phyloP scores from a whole-genome alignment of 164 flowering plant genomes.

The Tetrastigma voinierianum region DNA sequence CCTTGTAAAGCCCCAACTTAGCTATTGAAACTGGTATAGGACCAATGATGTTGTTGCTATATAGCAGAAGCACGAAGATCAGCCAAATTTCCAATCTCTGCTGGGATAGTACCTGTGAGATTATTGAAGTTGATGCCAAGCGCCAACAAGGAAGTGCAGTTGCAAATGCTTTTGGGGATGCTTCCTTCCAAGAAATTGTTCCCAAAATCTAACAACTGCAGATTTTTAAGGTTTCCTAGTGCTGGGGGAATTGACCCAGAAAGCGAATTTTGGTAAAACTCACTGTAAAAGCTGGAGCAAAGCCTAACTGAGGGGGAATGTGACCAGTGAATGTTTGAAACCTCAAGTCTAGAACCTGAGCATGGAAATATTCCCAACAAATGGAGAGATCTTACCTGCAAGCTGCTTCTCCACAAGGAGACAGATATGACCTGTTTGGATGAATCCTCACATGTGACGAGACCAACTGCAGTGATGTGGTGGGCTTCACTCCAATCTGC shows the following conservation, averaged over 20 bases:
- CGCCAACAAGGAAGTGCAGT: too few relatives aligned
- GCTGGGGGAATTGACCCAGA: slow-evolving; percentile 59
- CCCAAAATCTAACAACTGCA: slow-evolving; percentile 43
- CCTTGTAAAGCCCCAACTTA: slow-evolving; percentile 35
- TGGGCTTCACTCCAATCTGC: too few relatives aligned
- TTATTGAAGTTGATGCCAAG: too few relatives aligned
- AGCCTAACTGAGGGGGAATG: slow-evolving; percentile 46
- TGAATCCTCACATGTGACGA: too few relatives aligned
- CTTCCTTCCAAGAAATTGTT: slow-evolving; percentile 45
- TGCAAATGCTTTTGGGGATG: slow-evolving; percentile 58
- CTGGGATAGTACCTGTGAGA: slow-evolving; percentile 57
- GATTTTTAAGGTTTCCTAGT: slow-evolving; percentile 45
- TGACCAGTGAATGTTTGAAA: slow-evolving; percentile 45
- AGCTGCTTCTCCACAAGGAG: too few relatives aligned
- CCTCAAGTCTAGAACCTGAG: slow-evolving; percentile 73
- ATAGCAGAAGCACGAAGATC: slow-evolving; percentile 51
- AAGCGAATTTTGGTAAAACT: slow-evolving; percentile 37
- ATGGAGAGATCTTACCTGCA: too few relatives aligned
- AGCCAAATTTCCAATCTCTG: slow-evolving; percentile 45
- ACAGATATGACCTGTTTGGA: too few relatives aligned
- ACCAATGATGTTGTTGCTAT: slow-evolving; percentile 38
- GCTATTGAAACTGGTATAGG: slow-evolving; percentile 60
- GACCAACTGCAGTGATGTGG: too few relatives aligned
- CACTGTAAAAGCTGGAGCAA: slow-evolving; percentile 44
- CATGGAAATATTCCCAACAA: slow-evolving; percentile 40